Evolutionary conservation across 371 early-diverging fungal genomes (phyloP).

Genomic region (Mortierella sp.): DNA sequence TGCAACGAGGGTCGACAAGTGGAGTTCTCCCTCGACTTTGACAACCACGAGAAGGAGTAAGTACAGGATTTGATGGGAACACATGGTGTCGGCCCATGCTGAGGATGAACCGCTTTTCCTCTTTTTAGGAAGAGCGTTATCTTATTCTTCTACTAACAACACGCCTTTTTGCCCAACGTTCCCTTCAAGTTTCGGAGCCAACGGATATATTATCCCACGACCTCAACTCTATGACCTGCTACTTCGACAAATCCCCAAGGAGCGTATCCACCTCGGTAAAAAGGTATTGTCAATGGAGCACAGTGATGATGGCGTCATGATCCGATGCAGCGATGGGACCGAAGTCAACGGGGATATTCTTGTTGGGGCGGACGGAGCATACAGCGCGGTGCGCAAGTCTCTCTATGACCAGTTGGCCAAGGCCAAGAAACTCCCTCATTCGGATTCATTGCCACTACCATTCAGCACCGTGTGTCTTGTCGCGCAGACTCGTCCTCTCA

Average conservation of each 20-base stretch:
- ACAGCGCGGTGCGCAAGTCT: slow-evolving; percentile 22
- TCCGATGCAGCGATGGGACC: slow-evolving; percentile 18
- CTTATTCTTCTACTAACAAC: neutral
- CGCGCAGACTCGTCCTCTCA: slow-evolving; percentile 15
- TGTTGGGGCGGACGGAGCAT: slow-evolving; percentile 37
- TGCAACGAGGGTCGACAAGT: neutral
- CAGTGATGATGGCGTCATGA: slow-evolving; percentile 6
- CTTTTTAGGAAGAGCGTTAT: neutral
- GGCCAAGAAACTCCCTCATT: slow-evolving; percentile 1
- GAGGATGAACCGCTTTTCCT: too few relatives aligned
- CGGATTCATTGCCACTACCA: slow-evolving; percentile 6
- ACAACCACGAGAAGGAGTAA: neutral
- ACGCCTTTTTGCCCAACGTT: neutral
- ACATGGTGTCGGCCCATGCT: neutral
- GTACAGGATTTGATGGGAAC: neutral
- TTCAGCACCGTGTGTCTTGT: slow-evolving; percentile 22
- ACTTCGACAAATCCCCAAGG: slow-evolving; percentile 9
- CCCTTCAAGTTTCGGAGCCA: slow-evolving; percentile 24
- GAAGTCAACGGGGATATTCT: slow-evolving; percentile 21
- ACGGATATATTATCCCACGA: slow-evolving; percentile 13
- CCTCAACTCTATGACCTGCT: slow-evolving; percentile 21
- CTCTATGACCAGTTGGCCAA: slow-evolving; percentile 20
- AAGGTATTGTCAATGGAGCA: slow-evolving; percentile 13
- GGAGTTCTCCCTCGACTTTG: neutral
- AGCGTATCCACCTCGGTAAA: slow-evolving; percentile 22